Percentiles rank a stretch among this genome's conserved stretches.
Evolutionary conservation across 208 protist genomes (phyloP).

Genomic region (Sergeia podlipaevii): DNA sequence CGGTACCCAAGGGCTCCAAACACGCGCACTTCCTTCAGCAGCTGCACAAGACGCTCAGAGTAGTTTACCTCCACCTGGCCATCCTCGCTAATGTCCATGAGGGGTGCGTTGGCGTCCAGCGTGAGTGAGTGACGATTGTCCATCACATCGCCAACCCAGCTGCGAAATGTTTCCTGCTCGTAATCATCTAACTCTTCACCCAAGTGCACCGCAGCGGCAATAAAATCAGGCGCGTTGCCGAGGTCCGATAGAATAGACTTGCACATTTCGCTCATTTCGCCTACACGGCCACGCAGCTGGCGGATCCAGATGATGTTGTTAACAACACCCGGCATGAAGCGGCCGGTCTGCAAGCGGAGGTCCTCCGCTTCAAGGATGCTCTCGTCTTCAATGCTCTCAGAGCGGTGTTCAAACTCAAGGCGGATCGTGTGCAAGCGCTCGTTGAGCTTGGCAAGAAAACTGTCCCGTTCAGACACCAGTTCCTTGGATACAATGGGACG

Average conservation of each 20-base stretch:
- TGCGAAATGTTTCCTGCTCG: constrained; percentile 76
- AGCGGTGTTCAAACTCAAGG: constrained; percentile 83
- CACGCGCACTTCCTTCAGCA: constrained; percentile 87
- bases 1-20: constrained; percentile 72
- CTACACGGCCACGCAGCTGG: constrained; percentile 68
- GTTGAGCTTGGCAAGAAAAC: constrained; percentile 83
- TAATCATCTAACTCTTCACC: constrained; percentile 86
- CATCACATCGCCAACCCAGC: constrained; percentile 78
- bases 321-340: constrained; percentile 88
- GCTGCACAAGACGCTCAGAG: constrained; percentile 84
- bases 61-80: constrained; percentile 88
- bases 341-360: constrained; percentile 79
- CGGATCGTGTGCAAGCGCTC: constrained; percentile 81
- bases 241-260: constrained; percentile 75
- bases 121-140: constrained; percentile 62
- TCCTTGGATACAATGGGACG: constrained; percentile 84
- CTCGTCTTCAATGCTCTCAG: constrained; percentile 73
- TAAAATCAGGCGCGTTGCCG: constrained; percentile 55
- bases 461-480: constrained; percentile 80
- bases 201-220: constrained; percentile 41
- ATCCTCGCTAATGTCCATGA: constrained; percentile 82
- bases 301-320: constrained; percentile 92
- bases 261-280: constrained; percentile 81
- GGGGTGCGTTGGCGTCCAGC: constrained; percentile 72
- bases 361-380: constrained; percentile 80